phyloP scores from a whole-genome alignment of 305 asterid species.

The Fraxinus sp. region DNA sequence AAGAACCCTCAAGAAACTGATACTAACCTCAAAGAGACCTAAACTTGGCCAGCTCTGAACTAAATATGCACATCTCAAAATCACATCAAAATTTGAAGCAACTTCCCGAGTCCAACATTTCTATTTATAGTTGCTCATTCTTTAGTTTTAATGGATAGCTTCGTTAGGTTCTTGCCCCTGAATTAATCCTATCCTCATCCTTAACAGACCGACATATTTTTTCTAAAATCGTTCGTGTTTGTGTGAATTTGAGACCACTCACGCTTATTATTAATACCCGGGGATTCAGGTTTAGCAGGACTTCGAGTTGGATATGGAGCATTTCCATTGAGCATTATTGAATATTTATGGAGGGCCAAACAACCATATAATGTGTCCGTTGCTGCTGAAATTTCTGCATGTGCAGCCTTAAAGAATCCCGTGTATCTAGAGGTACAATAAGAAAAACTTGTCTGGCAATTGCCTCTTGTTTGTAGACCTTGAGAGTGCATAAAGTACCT shows the following conservation, averaged over 20 bases:
- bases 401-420: conserved; percentile 53
- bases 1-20: background rate
- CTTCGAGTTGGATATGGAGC: conserved; percentile 95
- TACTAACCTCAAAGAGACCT: background rate
- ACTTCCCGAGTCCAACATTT: background rate
- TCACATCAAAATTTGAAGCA: background rate
- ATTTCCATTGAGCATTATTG: conserved; percentile 83
- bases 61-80: background rate
- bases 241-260: background rate
- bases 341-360: conserved; percentile 93
- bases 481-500: background rate
- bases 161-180: background rate
- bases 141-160: background rate
- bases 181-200: conserved; percentile 9
- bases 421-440: conserved; percentile 49
- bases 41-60: background rate
- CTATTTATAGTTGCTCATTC: background rate
- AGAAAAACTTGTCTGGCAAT: background rate
- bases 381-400: conserved; percentile 73
- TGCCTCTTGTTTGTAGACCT: background rate
- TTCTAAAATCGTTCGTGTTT: background rate
- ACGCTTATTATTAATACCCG: conserved; percentile 12
- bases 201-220: background rate
- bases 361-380: conserved; percentile 97
- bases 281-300: conserved; percentile 82